A percentile compares a stretch with the other conserved stretches of the same genome.
phyloP scores from a whole-genome alignment of 345 rosid species.

The Nephelium lappaceum region DNA sequence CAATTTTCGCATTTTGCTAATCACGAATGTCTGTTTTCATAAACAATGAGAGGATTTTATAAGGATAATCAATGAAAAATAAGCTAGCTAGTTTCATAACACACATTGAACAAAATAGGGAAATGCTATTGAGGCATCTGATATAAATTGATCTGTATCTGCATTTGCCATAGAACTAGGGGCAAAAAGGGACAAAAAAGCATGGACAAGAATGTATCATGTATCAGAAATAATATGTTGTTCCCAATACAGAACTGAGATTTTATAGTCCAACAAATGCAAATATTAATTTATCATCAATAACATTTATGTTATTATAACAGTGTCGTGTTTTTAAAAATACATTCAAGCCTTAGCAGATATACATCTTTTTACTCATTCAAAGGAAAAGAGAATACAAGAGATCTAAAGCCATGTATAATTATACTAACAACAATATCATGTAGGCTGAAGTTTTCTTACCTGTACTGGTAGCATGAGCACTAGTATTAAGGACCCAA shows the following conservation, averaged over 20 bases:
- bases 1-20: conserved; percentile 87
- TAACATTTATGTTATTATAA: not conserved
- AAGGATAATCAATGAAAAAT: not conserved
- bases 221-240: not conserved
- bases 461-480: conserved; percentile 88
- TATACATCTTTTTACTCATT: not conserved
- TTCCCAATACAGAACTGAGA: not conserved
- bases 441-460: conserved; percentile 13
- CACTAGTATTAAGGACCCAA: conserved; percentile 78
- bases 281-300: not conserved
- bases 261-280: not conserved
- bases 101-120: not conserved
- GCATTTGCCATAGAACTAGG: not conserved
- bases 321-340: not conserved
- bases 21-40: conserved; percentile 61
- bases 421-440: not conserved
- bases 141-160: not conserved
- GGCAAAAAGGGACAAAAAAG: not conserved
- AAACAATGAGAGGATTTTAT: conserved; percentile 17
- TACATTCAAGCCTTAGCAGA: not conserved
- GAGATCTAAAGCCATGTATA: not conserved
- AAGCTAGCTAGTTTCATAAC: not conserved
- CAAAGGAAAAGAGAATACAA: not conserved
- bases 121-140: not conserved
- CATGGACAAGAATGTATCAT: not conserved